Evolutionary conservation across 768 basidiomycete species (phyloP), one percentile per base, ranked within the genome.

Genomic region (Favolaschia claudopus): DNA sequence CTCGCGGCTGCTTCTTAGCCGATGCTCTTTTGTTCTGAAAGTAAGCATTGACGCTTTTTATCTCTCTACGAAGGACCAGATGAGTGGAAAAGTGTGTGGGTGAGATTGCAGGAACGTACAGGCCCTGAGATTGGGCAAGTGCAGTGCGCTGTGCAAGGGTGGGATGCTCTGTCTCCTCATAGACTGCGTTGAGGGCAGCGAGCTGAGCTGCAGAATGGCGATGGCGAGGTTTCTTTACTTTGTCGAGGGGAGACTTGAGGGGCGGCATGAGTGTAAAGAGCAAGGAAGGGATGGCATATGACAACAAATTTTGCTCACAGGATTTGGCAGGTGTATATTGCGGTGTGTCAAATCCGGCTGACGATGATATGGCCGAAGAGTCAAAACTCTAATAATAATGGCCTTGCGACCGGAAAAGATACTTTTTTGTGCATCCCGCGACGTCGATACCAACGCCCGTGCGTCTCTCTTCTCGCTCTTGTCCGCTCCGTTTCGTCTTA

Each of bases 21-120:
- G 90, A 91, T 7, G 91, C 91, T 52, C 91, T 82, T 79, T 92
- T 92, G 71, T 92, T 92, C 76, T 92, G 91, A 74, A 92, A 93
- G 88, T 89, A 92, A 14, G 91, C 89, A 70, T 90, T 89, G 70
- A 92, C 90, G 3, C 89, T 91, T 82, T 92, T 92, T 72, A 85
- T 87, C 71, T 92, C 89, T 88, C 91, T 92, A 56, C 25, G 70
- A 49, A 56, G 54, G 29, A 65, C 44, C 67, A 60, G 31, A 55
- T 51, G 45, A 48, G 24, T 46, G 55, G 54, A 46, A 45, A 55
- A 66, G 53, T 55, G 60, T 42, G 52, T 39, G 39, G 32, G 55
- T 38, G 36, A 45, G 37, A 58, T 60, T n/a, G n/a, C n/a, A 61
- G 66, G 53, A 66, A 81, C 90, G 72, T 67, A 91, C 91, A 93